These are phyloP conservation scores for Chaetomium fimeti DNA, from an alignment of 495 filamentous ascomycete species.

Conservation along the genomic window DNA sequence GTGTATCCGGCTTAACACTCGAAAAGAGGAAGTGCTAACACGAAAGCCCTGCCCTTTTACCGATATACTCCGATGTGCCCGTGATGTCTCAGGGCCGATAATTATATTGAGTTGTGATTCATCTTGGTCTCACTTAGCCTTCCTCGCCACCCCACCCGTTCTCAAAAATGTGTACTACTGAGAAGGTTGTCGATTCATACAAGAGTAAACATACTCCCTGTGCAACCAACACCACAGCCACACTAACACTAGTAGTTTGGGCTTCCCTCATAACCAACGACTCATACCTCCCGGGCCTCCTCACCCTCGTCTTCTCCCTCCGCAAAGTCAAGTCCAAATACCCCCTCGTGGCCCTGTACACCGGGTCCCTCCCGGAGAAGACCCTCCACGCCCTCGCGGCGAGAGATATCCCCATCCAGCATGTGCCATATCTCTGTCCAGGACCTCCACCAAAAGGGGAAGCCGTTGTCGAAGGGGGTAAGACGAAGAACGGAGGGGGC, in stretches of 20 bases:
- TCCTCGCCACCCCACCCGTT: too few species aligned
- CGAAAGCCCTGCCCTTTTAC: too few species aligned
- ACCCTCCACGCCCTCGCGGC: slow-evolving; percentile 62
- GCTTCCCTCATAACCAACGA: slow-evolving; percentile 77
- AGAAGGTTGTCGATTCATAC: slow-evolving; percentile 30
- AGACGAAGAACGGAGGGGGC: slow-evolving; percentile 36
- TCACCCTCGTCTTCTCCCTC: slow-evolving; percentile 70
- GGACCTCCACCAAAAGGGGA: not conserved
- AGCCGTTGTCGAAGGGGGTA: slow-evolving; percentile 50
- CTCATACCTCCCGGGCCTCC: slow-evolving; percentile 67
- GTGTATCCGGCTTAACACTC: too few species aligned
- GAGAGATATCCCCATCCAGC: slow-evolving; percentile 61
- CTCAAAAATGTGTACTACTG: not conserved
- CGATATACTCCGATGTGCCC: too few species aligned
- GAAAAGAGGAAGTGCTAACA: too few species aligned
- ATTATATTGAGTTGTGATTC: too few species aligned
- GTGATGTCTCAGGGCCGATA: too few species aligned
- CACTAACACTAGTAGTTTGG: slow-evolving; percentile 55
- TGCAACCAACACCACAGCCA: not conserved
- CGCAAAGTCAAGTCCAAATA: slow-evolving; percentile 57
- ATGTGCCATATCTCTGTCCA: slow-evolving; percentile 63
- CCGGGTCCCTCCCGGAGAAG: slow-evolving; percentile 61
- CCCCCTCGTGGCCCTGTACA: slow-evolving; percentile 75
- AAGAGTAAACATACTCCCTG: slow-evolving; percentile 23
- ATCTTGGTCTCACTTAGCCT: not conserved